Evolutionary conservation across 768 basidiomycete species (phyloP).

Genomic region (Clitopilus passeckerianus): DNA sequence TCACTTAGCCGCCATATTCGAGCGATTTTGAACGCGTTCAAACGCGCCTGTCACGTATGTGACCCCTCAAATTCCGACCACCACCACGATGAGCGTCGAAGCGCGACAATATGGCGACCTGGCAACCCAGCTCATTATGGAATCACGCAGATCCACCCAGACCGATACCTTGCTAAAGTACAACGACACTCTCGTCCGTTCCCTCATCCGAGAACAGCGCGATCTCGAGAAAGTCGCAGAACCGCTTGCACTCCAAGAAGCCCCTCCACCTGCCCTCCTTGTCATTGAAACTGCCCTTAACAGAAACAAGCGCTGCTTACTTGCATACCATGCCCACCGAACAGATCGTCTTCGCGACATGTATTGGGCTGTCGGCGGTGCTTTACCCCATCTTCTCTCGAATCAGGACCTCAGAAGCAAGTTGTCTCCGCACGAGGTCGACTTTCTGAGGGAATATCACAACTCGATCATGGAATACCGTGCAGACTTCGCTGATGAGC

Average conservation of each 20-base stretch:
- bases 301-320: slow-evolving; percentile 92
- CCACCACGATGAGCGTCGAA: slow-evolving; percentile 35
- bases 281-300: slow-evolving; percentile 85
- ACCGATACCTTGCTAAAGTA: slow-evolving; percentile 87
- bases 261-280: slow-evolving; percentile 53
- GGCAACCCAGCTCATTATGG: slow-evolving; percentile 81
- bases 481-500: slow-evolving; percentile 76
- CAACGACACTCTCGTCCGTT: slow-evolving; percentile 83
- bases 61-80: background rate
- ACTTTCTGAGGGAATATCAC: slow-evolving; percentile 57
- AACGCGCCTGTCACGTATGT: background rate
- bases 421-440: slow-evolving; percentile 72
- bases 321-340: slow-evolving; percentile 89
- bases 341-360: slow-evolving; percentile 78
- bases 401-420: slow-evolving; percentile 65
- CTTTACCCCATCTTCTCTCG: slow-evolving; percentile 76
- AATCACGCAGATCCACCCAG: slow-evolving; percentile 80
- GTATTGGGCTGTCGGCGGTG: slow-evolving; percentile 89
- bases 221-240: slow-evolving; percentile 65
- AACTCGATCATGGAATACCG: slow-evolving; percentile 80
- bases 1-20: too few species aligned
- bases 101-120: slow-evolving; percentile 78
- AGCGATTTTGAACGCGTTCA: too few species aligned
- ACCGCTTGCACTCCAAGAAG: slow-evolving; percentile 31
- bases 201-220: slow-evolving; percentile 87